Base-by-base conservation (phyloP, 352 stramenopile genomes). In the Halophytophthora polymorphica region DNA sequence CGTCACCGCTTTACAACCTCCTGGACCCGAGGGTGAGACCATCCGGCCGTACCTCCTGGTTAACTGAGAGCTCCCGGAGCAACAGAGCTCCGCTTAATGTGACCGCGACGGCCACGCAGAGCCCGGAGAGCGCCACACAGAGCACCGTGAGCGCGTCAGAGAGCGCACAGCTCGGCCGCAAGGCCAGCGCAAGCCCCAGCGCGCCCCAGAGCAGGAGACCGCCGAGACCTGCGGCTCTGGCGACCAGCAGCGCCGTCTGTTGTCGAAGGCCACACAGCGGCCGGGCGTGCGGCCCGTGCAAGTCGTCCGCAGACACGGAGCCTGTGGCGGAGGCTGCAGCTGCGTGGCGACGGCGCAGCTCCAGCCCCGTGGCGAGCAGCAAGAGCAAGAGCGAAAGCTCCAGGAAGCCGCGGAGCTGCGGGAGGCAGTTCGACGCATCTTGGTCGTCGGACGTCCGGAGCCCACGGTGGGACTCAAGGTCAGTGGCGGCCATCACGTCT, bases 61-160 rank as follows among this genome's bases (percentile, higher is more conserved):
- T 31, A 31, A 31, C 8, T 8, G 25, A 4, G 4, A 31, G 25
- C 25, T 31, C 25, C 8, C 25, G 25, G 8, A 31, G 25, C 8
- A 31, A 8, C 8, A 31, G 25, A 31, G 25, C 25, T 4, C 25
- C 17, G 10, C 52, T 33, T 6, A 66, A 40, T 42, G 47, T 58
- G n/a, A 19, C 31, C 28, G 42, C 58, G 25, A 50, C 34, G 2
- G 62, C 1, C 23, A 66, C 13, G 21, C 46, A 58, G 0, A 35
- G 42, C 1, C 15, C 38, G 5, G 58, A 57, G 6, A 66, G 15
- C 1, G 34, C 37, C 3, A 66, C 15, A 25, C 53, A 66, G 36
- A 66, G 43, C 29, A 52, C 43, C 12, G 55, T 53, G 3, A 66
- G 39, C 58, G 53, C 61, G 8, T 66, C 35, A 11, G 47, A 51